Evolutionary conservation across 352 stramenopile genomes (phyloP).

Genomic region (Pythium dissimile): DNA sequence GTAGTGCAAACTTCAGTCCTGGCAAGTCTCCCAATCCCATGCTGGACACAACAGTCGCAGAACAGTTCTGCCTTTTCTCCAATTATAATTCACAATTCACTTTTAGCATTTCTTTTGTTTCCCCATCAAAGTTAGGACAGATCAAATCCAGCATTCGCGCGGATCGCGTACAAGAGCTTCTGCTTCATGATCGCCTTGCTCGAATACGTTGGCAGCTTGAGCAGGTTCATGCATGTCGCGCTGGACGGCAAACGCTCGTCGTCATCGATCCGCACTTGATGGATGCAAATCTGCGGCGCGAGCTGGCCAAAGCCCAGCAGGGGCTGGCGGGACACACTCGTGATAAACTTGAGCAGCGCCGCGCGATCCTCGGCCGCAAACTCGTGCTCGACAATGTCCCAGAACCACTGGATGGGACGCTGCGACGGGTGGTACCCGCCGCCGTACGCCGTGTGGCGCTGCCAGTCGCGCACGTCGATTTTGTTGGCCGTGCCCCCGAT

Average conservation of each 20-base stretch:
- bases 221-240: slow-evolving; percentile 97
- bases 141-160: slow-evolving; percentile 95
- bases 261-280: slow-evolving; percentile 71
- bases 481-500: slow-evolving; percentile 88
- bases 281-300: slow-evolving; percentile 94
- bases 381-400: slow-evolving; percentile 64
- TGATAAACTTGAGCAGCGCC: slow-evolving; percentile 96
- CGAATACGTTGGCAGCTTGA: slow-evolving; percentile 97
- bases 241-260: slow-evolving; percentile 74
- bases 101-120: background rate
- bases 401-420: slow-evolving; percentile 69
- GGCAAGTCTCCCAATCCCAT: too few species aligned
- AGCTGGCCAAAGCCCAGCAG: slow-evolving; percentile 94
- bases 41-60: background rate
- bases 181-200: slow-evolving; percentile 91
- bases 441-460: slow-evolving; percentile 90
- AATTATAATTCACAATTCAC: background rate
- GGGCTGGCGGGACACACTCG: slow-evolving; percentile 89
- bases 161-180: slow-evolving; percentile 96
- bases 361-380: slow-evolving; percentile 85
- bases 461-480: slow-evolving; percentile 96
- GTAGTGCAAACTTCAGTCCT: too few species aligned
- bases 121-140: slow-evolving; percentile 73
- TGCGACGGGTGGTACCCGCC: slow-evolving; percentile 93
- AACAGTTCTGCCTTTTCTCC: background rate